Conservation (phyloP, 1,284 basidiomycete species). For the Pholiota adiposa region DNA sequence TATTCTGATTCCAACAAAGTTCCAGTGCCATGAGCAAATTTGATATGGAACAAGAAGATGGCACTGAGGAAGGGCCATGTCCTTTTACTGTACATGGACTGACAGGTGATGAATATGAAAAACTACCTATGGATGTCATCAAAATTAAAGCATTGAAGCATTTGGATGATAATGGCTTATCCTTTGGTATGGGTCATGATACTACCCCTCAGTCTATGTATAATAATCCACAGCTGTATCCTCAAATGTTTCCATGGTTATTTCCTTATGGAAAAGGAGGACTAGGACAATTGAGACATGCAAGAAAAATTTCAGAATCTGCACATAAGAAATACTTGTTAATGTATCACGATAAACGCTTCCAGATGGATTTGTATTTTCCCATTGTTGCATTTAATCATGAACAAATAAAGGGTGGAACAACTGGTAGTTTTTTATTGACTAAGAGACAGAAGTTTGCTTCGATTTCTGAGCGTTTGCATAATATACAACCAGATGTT, state of each 20-base stretch:
- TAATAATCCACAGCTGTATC: conserved; percentile 37
- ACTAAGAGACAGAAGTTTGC: conserved; percentile 25
- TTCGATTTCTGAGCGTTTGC: conserved; percentile 19
- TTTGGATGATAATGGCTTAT: conserved; percentile 23
- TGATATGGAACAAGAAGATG: conserved; percentile 30
- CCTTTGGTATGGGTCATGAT: conserved; percentile 27
- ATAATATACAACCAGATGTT: conserved; percentile 14
- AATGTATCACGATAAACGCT: conserved; percentile 34
- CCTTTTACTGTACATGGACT: conserved; percentile 34
- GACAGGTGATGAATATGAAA: conserved; percentile 25
- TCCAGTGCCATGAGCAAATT: conserved; percentile 19
- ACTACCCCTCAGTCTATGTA: conserved; percentile 30
- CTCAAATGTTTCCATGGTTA: conserved; percentile 41
- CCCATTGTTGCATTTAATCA: conserved; percentile 45
- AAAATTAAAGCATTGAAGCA: conserved; percentile 29
- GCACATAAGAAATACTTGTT: conserved; percentile 27
- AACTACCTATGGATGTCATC: conserved; percentile 19
- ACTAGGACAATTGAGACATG: conserved; percentile 23
- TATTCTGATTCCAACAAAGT: conserved; percentile 15
- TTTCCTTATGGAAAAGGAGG: conserved; percentile 42
- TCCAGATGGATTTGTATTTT: conserved; percentile 31
- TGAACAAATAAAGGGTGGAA: conserved; percentile 24
- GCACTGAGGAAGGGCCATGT: conserved; percentile 28
- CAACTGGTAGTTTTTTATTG: conserved; percentile 23
- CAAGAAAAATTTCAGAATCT: conserved; percentile 20